phyloP scores from a whole-genome alignment of 2,329 filamentous ascomycete species.

The Aspergillus tubingensis region DNA sequence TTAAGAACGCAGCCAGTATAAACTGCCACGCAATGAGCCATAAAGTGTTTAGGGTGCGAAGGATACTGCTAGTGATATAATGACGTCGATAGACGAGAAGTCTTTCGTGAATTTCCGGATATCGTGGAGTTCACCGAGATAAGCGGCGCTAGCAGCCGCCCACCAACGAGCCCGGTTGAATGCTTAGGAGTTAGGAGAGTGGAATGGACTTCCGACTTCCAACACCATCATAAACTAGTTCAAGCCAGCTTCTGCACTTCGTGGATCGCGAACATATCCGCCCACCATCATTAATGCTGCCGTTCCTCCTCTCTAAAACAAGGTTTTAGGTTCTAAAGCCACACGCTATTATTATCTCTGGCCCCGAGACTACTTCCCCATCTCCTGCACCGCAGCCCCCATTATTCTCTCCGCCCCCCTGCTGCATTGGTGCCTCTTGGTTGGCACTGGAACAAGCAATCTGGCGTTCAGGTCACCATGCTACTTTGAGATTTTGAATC shows the following conservation, averaged over 20 bases:
- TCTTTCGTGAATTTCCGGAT: neutral
- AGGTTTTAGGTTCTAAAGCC: neutral
- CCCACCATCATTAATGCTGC: too few species aligned
- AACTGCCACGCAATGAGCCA: too few species aligned
- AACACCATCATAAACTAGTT: neutral
- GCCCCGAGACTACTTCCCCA: neutral
- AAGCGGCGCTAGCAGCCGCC: neutral
- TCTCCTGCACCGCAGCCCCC: neutral
- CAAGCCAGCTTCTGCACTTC: neutral
- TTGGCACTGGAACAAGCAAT: neutral
- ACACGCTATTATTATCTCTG: neutral
- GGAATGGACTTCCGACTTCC: neutral
- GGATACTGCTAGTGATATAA: neutral
- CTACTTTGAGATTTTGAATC: neutral
- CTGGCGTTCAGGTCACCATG: neutral
- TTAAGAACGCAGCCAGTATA: too few species aligned
- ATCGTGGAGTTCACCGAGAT: neutral
- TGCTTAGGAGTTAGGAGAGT: neutral
- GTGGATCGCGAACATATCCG: neutral
- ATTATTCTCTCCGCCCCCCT: neutral
- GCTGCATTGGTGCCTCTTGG: neutral
- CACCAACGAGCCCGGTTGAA: neutral
- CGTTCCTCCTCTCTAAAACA: neutral
- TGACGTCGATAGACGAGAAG: neutral
- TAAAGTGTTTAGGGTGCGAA: neutral